phyloP scores from a whole-genome alignment of 202 grass and related monocot genomes.

The Panicum virgatum region DNA sequence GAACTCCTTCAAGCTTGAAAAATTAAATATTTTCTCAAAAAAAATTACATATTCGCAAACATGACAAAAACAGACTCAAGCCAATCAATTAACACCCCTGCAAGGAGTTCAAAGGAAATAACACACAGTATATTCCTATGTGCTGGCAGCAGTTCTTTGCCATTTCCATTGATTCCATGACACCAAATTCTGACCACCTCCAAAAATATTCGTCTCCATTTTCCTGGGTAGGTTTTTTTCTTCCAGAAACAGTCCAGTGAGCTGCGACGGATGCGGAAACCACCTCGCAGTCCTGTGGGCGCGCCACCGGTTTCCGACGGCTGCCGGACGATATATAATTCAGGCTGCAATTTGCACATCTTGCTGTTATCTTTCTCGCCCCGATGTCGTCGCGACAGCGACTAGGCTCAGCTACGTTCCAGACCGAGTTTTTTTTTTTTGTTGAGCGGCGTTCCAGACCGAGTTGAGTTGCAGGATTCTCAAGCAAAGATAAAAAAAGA shows the following conservation, averaged over 20 bases:
- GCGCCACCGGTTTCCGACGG: constrained; percentile 22
- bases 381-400: neutral
- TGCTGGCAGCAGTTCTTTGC: neutral
- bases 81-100: too few species aligned
- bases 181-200: too few species aligned
- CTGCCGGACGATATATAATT: neutral
- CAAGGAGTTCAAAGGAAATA: too few species aligned
- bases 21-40: too few species aligned
- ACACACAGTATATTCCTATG: neutral
- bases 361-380: constrained; percentile 18
- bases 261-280: constrained; percentile 25
- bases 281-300: constrained; percentile 25
- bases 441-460: too few species aligned
- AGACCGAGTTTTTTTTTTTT: too few species aligned
- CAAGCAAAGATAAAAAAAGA: constrained; percentile 25
- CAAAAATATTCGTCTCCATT: neutral
- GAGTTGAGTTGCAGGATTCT: constrained; percentile 33
- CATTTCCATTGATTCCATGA: neutral
- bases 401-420: constrained; percentile 3
- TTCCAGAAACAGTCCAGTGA: too few species aligned
- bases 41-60: neutral
- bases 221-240: neutral
- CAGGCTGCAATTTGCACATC: constrained; percentile 39
- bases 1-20: neutral
- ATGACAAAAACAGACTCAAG: neutral